These are phyloP conservation scores for Metarhizium robertsii DNA, from an alignment of 2,329 filamentous ascomycete genomes.

Conservation along the genomic window DNA sequence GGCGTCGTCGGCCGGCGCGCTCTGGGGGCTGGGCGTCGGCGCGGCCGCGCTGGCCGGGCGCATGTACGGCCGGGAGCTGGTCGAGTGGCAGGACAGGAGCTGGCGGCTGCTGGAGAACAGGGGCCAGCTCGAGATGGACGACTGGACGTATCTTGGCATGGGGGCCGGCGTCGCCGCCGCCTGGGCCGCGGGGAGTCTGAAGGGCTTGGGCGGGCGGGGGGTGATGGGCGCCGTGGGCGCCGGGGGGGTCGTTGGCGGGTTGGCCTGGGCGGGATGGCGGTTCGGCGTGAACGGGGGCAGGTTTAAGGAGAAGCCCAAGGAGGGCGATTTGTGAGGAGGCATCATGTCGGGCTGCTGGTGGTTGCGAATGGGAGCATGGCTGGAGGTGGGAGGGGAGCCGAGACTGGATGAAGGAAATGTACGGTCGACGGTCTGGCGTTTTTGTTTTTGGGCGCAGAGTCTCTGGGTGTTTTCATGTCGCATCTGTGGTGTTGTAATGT, in stretches of 20 bases:
- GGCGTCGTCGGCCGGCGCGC: conserved; percentile 35
- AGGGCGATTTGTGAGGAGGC: conserved; percentile 4
- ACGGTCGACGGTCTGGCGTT: background rate
- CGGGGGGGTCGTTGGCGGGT: conserved; percentile 39
- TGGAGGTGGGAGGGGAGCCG: no score
- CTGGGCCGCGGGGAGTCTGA: conserved; percentile 18
- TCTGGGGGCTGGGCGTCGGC: conserved; percentile 34
- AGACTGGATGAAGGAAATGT: no score
- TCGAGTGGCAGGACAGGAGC: conserved; percentile 56
- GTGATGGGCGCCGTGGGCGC: conserved; percentile 34
- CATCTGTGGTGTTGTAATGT: no score
- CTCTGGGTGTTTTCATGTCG: no score
- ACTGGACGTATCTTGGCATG: conserved; percentile 40
- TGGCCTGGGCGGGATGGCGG: conserved; percentile 39
- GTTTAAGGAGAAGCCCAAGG: conserved; percentile 19
- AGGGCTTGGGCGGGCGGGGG: conserved; percentile 27
- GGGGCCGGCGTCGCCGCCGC: conserved; percentile 22
- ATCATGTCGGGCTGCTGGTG: no score
- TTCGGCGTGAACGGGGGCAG: conserved; percentile 37
- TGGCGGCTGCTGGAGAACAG: conserved; percentile 52
- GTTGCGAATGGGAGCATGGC: no score
- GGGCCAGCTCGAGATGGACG: conserved; percentile 47
- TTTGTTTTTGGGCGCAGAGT: background rate
- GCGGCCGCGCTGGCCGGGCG: conserved; percentile 32
- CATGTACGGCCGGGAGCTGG: conserved; percentile 47